Conservation (phyloP, 2,329 filamentous ascomycete species). For the Alternaria conjuncta region DNA sequence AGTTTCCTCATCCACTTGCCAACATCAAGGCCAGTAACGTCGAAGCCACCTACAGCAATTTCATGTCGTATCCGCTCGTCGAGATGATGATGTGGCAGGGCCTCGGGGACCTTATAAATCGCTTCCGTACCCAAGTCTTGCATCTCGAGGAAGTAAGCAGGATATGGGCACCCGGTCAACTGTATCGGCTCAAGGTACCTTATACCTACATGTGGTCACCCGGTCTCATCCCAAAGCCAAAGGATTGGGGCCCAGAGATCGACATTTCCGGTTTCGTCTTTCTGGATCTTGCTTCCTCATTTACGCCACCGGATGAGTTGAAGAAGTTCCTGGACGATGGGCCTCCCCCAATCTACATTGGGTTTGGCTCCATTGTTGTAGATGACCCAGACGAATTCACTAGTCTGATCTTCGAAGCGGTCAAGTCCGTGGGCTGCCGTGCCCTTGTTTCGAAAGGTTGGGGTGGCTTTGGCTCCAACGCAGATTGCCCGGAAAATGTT, state of each 20-base stretch:
- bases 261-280: slow-evolving; percentile 82
- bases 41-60: slow-evolving; percentile 76
- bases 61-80: slow-evolving; percentile 79
- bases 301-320: slow-evolving; percentile 64
- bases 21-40: slow-evolving; percentile 76
- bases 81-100: slow-evolving; percentile 74
- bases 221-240: slow-evolving; percentile 68
- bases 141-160: slow-evolving; percentile 76
- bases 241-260: slow-evolving; percentile 72
- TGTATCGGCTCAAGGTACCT: slow-evolving; percentile 75
- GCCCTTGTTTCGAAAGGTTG: slow-evolving; percentile 78
- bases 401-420: slow-evolving; percentile 72
- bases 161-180: slow-evolving; percentile 76
- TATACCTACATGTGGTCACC: slow-evolving; percentile 74
- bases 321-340: slow-evolving; percentile 44
- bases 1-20: slow-evolving; percentile 79
- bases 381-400: slow-evolving; percentile 74
- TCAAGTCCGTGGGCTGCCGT: slow-evolving; percentile 69
- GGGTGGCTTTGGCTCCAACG: slow-evolving; percentile 70
- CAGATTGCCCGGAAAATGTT: slow-evolving; percentile 61
- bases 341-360: slow-evolving; percentile 72
- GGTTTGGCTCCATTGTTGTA: slow-evolving; percentile 78
- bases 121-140: slow-evolving; percentile 72
- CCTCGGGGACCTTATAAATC: slow-evolving; percentile 77
- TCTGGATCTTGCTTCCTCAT: slow-evolving; percentile 69